Base-by-base conservation (phyloP, 2,329 filamentous ascomycete genomes). In the Fusarium sp. region DNA sequence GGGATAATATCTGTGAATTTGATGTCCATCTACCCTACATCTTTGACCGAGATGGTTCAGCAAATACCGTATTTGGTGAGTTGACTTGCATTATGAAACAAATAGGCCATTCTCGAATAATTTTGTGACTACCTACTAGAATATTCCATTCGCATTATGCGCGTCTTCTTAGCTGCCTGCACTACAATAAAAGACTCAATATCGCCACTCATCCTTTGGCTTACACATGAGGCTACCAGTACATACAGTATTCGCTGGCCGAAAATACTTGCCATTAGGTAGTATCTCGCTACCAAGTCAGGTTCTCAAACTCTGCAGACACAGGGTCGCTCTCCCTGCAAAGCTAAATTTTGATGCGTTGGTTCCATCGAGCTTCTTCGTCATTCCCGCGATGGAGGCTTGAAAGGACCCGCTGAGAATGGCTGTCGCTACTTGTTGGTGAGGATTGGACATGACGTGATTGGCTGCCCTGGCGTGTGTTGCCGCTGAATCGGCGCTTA, bases 401-500 rank as follows among this genome's bases (percentile, higher is more conserved):
- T 66, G 56, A 28, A 39, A n/a, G 26, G 52, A 31, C 66, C 66
- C 47, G 48, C 61, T 31, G 43, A 47, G 57, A 31, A 16, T 67
- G 49, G 43, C 66, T 62, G 33, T 47, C 39, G 26, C 55, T 67
- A 63, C 29, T 43, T 57, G 35, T 39, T 56, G 31, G 44, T 69
- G n/a, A 42, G 24, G 21, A 48, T 52, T 26, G 23, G 26, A 13
- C 5, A 18, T 5, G 21, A n/a, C 1, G 12, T 68, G 63, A 68
- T 70, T 70, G 54, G 67, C n/a, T 50, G 38, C 35, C 37, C 37
- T 56, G 33, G 42, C 57, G 44, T 68, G 6, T 43, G 44, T 70
- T 70, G 35, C 67, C 63, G 67, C 67, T 57, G 49, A 18, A 55
- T 41, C 26, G 67, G 67, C 67, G 67, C 67, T 68, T 70, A 68